Evolutionary conservation across 768 basidiomycete species (phyloP).

Genomic region (Lactarius sanguifluus): DNA sequence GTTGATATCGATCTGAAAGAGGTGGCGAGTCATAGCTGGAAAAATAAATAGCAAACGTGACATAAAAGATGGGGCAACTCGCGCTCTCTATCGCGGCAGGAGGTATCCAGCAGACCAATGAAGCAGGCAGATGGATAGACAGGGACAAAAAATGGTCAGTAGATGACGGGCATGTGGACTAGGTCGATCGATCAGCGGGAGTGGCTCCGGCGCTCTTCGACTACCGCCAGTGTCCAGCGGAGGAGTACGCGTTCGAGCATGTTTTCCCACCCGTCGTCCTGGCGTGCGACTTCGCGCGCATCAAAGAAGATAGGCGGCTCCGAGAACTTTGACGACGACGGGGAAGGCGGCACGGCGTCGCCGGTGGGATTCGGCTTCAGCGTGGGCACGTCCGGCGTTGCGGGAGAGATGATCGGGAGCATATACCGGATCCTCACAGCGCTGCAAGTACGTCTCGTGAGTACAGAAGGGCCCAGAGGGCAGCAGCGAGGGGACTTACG

Average conservation of each 20-base stretch:
- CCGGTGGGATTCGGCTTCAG: constrained; percentile 30
- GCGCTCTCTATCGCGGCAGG: too few species aligned
- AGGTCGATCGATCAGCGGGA: neutral
- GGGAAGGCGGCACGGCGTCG: constrained; percentile 29
- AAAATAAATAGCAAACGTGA: too few species aligned
- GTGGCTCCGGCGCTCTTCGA: constrained; percentile 55
- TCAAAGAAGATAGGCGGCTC: constrained; percentile 66
- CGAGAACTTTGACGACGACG: constrained; percentile 36
- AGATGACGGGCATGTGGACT: too few species aligned
- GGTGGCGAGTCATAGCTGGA: too few species aligned
- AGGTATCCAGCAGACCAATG: too few species aligned
- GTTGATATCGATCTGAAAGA: too few species aligned
- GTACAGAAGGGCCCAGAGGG: neutral
- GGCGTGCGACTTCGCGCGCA: constrained; percentile 66
- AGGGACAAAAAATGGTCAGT: too few species aligned
- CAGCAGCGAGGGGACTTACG: constrained; percentile 48
- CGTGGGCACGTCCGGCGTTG: constrained; percentile 37
- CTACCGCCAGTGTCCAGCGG: constrained; percentile 66
- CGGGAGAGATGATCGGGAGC: constrained; percentile 64
- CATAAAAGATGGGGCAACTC: too few species aligned
- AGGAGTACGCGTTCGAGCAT: constrained; percentile 68
- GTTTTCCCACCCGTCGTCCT: constrained; percentile 75
- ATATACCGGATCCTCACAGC: constrained; percentile 83
- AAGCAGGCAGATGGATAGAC: too few species aligned
- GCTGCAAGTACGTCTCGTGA: constrained; percentile 37